phyloP scores from a whole-genome alignment of 257 asterid genomes.

The Nicotiana sylvestris region DNA sequence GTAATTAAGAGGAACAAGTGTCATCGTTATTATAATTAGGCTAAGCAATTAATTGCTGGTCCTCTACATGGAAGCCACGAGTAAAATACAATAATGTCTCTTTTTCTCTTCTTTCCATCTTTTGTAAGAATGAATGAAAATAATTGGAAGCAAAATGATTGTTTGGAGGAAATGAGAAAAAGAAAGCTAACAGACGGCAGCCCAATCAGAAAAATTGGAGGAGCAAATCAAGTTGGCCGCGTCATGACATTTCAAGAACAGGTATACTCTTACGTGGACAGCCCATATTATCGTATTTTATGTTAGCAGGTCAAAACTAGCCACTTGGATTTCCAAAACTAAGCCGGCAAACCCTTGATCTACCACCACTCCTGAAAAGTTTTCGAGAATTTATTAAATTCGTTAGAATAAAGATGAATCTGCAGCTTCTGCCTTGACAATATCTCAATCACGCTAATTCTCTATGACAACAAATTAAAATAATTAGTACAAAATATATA shows the following conservation, averaged over 20 bases:
- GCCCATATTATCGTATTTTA: background rate
- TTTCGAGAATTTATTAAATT: no score
- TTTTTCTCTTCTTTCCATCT: background rate
- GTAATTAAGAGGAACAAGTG: background rate
- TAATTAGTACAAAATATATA: no score
- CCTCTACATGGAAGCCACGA: slow-evolving; percentile 11
- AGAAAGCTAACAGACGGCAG: slow-evolving; percentile 1
- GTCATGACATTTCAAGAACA: slow-evolving; percentile 19
- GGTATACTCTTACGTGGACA: slow-evolving; percentile 20
- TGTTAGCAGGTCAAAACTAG: background rate
- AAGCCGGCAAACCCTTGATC: background rate
- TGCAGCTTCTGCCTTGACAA: no score
- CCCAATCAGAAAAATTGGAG: background rate
- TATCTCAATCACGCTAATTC: no score
- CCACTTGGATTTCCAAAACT: slow-evolving; percentile 47
- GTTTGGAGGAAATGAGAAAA: slow-evolving; percentile 18
- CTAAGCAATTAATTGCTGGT: background rate
- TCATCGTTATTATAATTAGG: background rate
- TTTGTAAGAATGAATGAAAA: slow-evolving; percentile 17
- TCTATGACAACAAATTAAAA: no score
- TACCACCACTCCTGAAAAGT: no score
- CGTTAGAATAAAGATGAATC: no score
- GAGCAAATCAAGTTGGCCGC: slow-evolving; percentile 17
- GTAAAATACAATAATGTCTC: background rate
- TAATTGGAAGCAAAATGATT: slow-evolving; percentile 28